These are phyloP conservation scores for Carpinus fangiana DNA, from an alignment of 306 rosid species.

Conservation along the genomic window DNA sequence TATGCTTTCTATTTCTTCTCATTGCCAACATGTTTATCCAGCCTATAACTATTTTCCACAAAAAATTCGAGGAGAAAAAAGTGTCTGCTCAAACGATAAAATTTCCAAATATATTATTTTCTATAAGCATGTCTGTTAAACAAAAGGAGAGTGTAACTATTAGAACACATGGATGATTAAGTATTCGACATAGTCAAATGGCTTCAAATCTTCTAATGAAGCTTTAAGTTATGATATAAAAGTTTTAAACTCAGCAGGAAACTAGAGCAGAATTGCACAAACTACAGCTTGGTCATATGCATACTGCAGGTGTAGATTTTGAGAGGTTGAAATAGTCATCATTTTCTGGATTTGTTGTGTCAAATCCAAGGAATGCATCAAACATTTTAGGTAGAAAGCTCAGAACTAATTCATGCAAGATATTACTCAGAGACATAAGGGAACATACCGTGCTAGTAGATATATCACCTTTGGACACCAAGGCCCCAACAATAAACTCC, in stretches of 20 bases:
- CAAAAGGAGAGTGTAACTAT: slow-evolving; percentile 16
- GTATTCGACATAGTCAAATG: slow-evolving; percentile 1
- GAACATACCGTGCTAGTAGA: slow-evolving; percentile 77
- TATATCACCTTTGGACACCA: slow-evolving; percentile 89
- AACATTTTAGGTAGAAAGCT: slow-evolving; percentile 3
- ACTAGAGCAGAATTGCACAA: background rate
- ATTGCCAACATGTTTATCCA: background rate
- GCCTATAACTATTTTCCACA: no score
- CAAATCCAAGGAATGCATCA: slow-evolving; percentile 10
- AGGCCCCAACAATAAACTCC: slow-evolving; percentile 76
- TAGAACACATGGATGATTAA: slow-evolving; percentile 8
- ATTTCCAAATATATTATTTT: background rate
- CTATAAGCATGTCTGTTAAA: slow-evolving; percentile 10
- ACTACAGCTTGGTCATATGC: background rate
- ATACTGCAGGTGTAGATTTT: background rate
- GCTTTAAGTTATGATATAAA: background rate
- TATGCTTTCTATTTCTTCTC: background rate
- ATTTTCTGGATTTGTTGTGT: slow-evolving; percentile 13
- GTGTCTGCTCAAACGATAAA: background rate
- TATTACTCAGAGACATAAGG: background rate
- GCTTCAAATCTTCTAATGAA: slow-evolving; percentile 7
- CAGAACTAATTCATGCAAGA: slow-evolving; percentile 19
- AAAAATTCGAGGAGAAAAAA: background rate
- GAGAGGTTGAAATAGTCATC: slow-evolving; percentile 8
- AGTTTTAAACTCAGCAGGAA: background rate